These are phyloP conservation scores for Tylopilus sp. DNA, from an alignment of 768 basidiomycete species.

Conservation along the genomic window DNA sequence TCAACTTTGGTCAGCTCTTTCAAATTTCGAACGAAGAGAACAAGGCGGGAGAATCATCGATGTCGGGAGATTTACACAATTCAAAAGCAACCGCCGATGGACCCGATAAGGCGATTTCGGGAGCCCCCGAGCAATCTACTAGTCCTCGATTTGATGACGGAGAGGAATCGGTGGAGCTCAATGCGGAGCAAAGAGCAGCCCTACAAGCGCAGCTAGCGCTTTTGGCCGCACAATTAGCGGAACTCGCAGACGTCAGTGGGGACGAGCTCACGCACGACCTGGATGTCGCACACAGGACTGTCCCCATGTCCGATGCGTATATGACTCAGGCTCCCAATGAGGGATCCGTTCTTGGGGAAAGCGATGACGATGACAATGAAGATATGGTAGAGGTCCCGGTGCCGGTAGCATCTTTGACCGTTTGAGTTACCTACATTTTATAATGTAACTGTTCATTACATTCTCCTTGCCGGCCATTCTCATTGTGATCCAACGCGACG, in stretches of 20 bases:
- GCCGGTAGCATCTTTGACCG: conserved; percentile 15
- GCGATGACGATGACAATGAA: conserved; percentile 17
- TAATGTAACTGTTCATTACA: not conserved
- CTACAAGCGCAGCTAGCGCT: conserved; percentile 72
- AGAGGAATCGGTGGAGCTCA: conserved; percentile 24
- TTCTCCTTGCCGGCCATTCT: not conserved
- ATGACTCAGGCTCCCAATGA: not conserved
- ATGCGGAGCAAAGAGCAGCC: conserved; percentile 54
- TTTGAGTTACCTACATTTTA: conserved; percentile 3
- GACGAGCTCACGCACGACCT: conserved; percentile 29
- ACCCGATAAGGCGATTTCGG: conserved; percentile 4
- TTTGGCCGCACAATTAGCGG: conserved; percentile 67
- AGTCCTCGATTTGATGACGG: conserved; percentile 4
- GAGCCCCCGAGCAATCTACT: conserved; percentile 2
- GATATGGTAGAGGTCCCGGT: conserved; percentile 31
- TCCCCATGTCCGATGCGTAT: not conserved
- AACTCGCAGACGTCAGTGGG: conserved; percentile 49
- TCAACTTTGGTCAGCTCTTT: conserved; percentile 62
- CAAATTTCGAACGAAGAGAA: conserved; percentile 34
- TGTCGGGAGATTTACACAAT: not conserved
- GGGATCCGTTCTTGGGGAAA: conserved; percentile 7
- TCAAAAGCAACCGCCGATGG: not conserved
- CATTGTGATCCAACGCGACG: not conserved
- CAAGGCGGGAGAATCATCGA: conserved; percentile 10
- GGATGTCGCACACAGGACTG: conserved; percentile 9